Base-by-base conservation (phyloP, 257 asterid genomes). In the Solanum tacnaense region DNA sequence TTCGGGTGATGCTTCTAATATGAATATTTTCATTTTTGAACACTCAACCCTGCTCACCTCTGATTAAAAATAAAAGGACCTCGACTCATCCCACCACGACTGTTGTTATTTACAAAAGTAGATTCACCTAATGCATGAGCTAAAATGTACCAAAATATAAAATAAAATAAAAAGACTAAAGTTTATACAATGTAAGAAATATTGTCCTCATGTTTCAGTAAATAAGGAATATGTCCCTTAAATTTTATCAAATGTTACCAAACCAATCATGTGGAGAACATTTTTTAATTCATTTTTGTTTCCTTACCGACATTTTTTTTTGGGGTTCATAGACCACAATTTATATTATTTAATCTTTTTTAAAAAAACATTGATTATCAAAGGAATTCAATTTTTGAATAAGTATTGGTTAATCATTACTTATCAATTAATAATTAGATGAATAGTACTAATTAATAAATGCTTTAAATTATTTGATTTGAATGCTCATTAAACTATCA, bases 1-100 rank as follows among this genome's bases (percentile, higher is more conserved):
- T 52, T 52, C n/a, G 0, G 0, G 0, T 18, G 4, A 6, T 52
- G 9, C n/a, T 52, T 52, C 0, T 4, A 6, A 52, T 2, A 52
- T 52, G 1, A 0, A 6, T 52, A 16, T 52, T 52, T 52, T 52
- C 1, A 52, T 52, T 52, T 6, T 52, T 18, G 0, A 52, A 18
- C 1, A 52, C 62, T 52, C 9, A 0, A 16, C 4, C 4, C 9
- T 18, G 9, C 3, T 18, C 62, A 52, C n/a, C n/a, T 16, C 1
- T 18, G 4, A 16, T 52, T 16, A 52, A 52, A 52, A 18, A 52
- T 52, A 0, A 18, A 52, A 52, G 7, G 23, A 52, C 23, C 62
- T 52, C n/a, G 10, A 52, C 21, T 52, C 21, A 49, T 52, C 7
- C 21, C 9, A 52, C 0, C 23, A 52, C 62, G 4, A 52, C 1